Base-by-base conservation (phyloP, 2,329 filamentous ascomycete genomes). In the Clonostachys solani region DNA sequence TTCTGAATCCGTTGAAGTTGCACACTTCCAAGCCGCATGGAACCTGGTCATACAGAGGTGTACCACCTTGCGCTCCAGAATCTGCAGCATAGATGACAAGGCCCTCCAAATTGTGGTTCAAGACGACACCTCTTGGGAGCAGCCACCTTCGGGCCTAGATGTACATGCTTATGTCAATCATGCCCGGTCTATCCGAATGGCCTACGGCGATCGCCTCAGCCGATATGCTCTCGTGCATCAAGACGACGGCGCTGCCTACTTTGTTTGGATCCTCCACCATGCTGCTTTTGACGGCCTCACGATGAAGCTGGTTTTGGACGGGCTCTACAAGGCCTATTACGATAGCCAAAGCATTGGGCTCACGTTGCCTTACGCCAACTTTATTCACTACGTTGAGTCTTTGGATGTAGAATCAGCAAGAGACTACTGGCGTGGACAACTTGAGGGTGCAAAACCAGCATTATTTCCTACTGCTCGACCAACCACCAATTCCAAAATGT, bases 131-230 rank as follows among this genome's bases (percentile, higher is more conserved):
- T 16, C 12, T 4, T 44, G 42, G 42, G 42, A 33, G 10, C 15
- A 13, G 10, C 18, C 23, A 9, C n/a, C 15, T 15, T 66, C 69
- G 52, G 69, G 71, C 42, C 72, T 71, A 45, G 75, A 80, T 56
- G 89, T 89, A 51, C 85, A 94, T 46, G 78, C 83, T 46, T 83
- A 81, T 47, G 79, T 97, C 41, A 75, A 89, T 43, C 79, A 80
- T 50, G 83, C 96, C 50, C 90, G 43, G 19, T 33, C 18, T n/a
- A 33, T 50, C 35, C n/a, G 40, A 12, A 33, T 34, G 18, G 34
- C 19, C 42, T 44, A 44, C 6, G 42, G 42, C 29, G 42, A 44
- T 33, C 42, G 42, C 16, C 42, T 44, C 6, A 33, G 42, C 42
- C 42, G 42, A 5, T 52, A 46, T n/a, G 36, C 19, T 12, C 15